phyloP scores from a whole-genome alignment of 83 land plant species.

The Picea engelmannii region DNA sequence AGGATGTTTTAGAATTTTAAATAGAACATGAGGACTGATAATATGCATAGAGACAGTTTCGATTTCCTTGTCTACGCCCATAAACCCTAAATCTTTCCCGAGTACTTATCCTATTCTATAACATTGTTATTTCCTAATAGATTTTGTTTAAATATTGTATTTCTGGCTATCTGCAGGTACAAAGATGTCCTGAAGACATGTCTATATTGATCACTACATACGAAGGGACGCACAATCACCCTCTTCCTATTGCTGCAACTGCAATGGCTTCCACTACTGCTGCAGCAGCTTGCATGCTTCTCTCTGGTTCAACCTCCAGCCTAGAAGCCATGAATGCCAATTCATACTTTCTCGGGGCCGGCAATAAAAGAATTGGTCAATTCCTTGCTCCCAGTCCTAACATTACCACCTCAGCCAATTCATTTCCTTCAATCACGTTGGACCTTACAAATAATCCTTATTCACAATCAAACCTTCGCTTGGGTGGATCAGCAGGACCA shows the following conservation, averaged over 20 bases:
- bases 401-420: not conserved
- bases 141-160: slow-evolving; percentile 42
- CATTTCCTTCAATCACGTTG: not conserved
- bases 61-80: slow-evolving; percentile 4
- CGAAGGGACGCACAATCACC: slow-evolving; percentile 71
- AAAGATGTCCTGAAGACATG: slow-evolving; percentile 71
- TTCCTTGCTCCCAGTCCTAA: not conserved
- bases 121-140: no score
- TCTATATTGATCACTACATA: slow-evolving; percentile 69
- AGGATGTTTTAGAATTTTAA: no score
- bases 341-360: not conserved
- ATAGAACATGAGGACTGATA: no score
- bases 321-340: not conserved
- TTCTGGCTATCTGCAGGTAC: slow-evolving; percentile 39
- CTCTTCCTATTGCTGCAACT: slow-evolving; percentile 61
- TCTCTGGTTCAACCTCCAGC: slow-evolving; percentile 33
- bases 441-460: slow-evolving; percentile 1
- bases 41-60: no score
- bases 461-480: not conserved
- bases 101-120: slow-evolving; percentile 6
- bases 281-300: slow-evolving; percentile 47
- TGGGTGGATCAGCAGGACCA: not conserved
- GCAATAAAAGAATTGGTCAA: not conserved
- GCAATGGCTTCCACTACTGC: slow-evolving; percentile 67
- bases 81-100: slow-evolving; percentile 42